Conservation (phyloP, 2,329 filamentous ascomycete genomes). For the Penicillium sp. region DNA sequence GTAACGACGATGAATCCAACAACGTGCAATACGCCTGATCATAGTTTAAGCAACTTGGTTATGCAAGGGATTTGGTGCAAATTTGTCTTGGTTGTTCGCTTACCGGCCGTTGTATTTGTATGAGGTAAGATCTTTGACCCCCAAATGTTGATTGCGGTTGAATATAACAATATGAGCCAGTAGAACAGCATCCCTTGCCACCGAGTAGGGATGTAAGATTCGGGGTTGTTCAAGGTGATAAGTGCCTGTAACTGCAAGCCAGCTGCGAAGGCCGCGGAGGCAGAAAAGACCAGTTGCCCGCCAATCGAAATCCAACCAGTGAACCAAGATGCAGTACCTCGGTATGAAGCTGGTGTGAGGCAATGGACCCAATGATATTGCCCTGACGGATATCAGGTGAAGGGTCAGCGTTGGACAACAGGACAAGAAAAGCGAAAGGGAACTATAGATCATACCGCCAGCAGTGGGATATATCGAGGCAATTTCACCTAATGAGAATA, state of each 20-base stretch:
- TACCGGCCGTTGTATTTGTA: slow-evolving; percentile 18
- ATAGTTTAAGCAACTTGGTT: neutral
- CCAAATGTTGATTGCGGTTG: slow-evolving; percentile 44
- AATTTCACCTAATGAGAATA: slow-evolving; percentile 42
- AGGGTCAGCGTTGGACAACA: neutral
- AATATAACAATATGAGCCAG: slow-evolving; percentile 33
- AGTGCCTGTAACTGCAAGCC: slow-evolving; percentile 46
- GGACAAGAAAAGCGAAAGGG: neutral
- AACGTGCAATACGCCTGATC: slow-evolving; percentile 17
- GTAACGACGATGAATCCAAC: slow-evolving; percentile 17
- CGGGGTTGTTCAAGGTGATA: slow-evolving; percentile 41
- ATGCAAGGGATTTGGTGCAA: neutral
- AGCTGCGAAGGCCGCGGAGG: slow-evolving; percentile 48
- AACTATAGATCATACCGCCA: slow-evolving; percentile 12
- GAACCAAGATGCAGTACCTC: slow-evolving; percentile 40
- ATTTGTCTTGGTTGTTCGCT: neutral
- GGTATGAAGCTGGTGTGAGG: slow-evolving; percentile 34
- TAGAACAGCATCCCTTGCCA: slow-evolving; percentile 46
- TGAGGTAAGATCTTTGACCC: slow-evolving; percentile 30
- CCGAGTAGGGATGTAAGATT: slow-evolving; percentile 40
- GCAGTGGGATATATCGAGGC: slow-evolving; percentile 35
- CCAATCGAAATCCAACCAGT: slow-evolving; percentile 49
- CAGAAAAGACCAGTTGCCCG: slow-evolving; percentile 47
- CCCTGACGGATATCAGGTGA: slow-evolving; percentile 24
- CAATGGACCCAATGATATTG: slow-evolving; percentile 49